Conservation (phyloP, 2,329 filamentous ascomycete genomes). For the Ceratocystis papillata region DNA sequence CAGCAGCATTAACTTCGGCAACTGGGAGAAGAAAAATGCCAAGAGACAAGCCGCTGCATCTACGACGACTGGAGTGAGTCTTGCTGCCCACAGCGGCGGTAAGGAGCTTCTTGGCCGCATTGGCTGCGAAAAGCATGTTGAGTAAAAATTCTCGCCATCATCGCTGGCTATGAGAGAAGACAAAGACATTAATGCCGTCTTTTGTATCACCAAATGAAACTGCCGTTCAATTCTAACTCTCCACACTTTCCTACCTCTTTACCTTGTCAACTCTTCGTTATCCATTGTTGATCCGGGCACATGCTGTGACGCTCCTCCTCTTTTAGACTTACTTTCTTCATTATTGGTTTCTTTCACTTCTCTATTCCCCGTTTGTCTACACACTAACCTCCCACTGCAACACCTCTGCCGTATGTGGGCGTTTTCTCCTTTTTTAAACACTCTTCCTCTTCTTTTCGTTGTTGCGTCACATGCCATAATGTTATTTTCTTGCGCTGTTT, state of each 20-base stretch:
- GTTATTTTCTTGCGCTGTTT: not conserved
- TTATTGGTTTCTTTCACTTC: slow-evolving; percentile 8
- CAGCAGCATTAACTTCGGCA: slow-evolving; percentile 56
- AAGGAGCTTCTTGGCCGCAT: slow-evolving; percentile 75
- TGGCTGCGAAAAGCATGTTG: slow-evolving; percentile 62
- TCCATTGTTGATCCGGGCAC: not conserved
- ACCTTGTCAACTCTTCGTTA: not conserved
- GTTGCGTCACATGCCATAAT: not conserved
- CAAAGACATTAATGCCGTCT: not conserved
- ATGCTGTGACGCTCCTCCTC: slow-evolving; percentile 9
- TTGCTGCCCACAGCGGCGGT: slow-evolving; percentile 60
- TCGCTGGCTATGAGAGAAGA: not conserved
- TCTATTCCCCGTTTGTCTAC: slow-evolving; percentile 1
- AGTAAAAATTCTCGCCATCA: slow-evolving; percentile 12
- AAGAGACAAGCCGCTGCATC: slow-evolving; percentile 40
- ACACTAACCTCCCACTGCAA: not conserved
- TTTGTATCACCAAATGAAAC: slow-evolving; percentile 4
- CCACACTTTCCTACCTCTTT: not conserved
- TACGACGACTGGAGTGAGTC: slow-evolving; percentile 48
- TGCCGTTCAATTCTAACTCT: not conserved
- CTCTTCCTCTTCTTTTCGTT: slow-evolving; percentile 9
- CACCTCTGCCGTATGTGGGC: not conserved
- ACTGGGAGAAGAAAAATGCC: slow-evolving; percentile 48
- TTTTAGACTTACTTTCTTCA: slow-evolving; percentile 13
- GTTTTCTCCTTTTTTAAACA: not conserved